Conservation (phyloP, 2,329 filamentous ascomycete species). For the Blumeriella jaapii region DNA sequence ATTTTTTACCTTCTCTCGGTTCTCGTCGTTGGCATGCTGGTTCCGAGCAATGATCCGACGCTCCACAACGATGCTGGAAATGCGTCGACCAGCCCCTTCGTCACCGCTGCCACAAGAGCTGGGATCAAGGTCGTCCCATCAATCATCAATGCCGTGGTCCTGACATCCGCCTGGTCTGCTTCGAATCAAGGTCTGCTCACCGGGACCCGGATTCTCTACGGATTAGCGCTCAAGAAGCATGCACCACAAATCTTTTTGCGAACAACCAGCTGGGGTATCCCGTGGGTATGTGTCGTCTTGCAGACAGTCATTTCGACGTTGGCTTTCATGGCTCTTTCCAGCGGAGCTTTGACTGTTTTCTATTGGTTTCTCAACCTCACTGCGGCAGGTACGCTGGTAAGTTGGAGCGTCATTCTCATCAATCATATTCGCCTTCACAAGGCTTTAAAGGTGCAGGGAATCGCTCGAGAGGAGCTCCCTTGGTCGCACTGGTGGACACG, state of each 20-base stretch:
- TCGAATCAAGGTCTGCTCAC: conserved; percentile 54
- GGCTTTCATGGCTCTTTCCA: conserved; percentile 54
- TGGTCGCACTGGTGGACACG: conserved; percentile 54
- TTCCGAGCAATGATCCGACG: conserved; percentile 40
- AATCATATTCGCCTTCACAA: conserved; percentile 47
- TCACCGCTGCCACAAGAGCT: conserved; percentile 59
- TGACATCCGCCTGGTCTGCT: conserved; percentile 60
- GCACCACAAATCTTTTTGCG: conserved; percentile 40
- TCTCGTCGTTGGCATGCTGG: conserved; percentile 40
- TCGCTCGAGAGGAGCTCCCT: conserved; percentile 39
- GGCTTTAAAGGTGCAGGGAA: conserved; percentile 43
- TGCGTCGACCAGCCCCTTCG: conserved; percentile 47
- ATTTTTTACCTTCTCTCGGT: conserved; percentile 41
- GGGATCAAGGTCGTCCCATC: conserved; percentile 56
- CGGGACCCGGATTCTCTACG: conserved; percentile 48
- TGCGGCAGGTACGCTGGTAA: conserved; percentile 49
- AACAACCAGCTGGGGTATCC: conserved; percentile 43
- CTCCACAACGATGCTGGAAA: conserved; percentile 36
- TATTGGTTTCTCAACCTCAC: conserved; percentile 54
- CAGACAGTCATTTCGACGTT: conserved; percentile 48
- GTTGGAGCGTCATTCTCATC: conserved; percentile 48
- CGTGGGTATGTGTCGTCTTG: conserved; percentile 45
- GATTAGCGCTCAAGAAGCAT: conserved; percentile 41
- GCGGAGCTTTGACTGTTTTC: conserved; percentile 48
- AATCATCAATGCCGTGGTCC: conserved; percentile 66